phyloP scores from a whole-genome alignment of 345 rosid species.

The Citrus maxima region DNA sequence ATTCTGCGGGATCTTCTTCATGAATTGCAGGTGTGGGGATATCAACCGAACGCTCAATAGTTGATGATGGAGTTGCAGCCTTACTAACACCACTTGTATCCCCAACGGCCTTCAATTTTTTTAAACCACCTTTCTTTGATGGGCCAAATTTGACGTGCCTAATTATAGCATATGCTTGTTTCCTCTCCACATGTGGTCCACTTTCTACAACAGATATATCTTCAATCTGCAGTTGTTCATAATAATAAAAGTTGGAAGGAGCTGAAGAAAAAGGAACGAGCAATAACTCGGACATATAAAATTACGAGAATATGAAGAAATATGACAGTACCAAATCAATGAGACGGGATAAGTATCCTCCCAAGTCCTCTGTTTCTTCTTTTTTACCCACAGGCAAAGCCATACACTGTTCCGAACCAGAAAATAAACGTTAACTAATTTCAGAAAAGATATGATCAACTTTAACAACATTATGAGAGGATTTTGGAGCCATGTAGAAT shows the following conservation, averaged over 20 bases:
- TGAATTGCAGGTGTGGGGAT: not conserved
- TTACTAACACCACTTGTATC: slow-evolving; percentile 1
- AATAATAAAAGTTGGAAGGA: not conserved
- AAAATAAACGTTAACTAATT: not conserved
- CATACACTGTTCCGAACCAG: slow-evolving; percentile 53
- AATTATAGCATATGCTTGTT: slow-evolving; percentile 58
- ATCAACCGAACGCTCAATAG: slow-evolving; percentile 11
- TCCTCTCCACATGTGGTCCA: slow-evolving; percentile 58
- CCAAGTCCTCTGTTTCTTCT: slow-evolving; percentile 56
- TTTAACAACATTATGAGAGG: not conserved
- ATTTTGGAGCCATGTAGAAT: not conserved
- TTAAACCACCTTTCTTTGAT: slow-evolving; percentile 58
- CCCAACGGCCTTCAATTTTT: slow-evolving; percentile 35
- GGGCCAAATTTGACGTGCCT: slow-evolving; percentile 74
- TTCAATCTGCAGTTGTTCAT: slow-evolving; percentile 45
- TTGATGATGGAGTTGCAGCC: not conserved
- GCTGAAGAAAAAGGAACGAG: not conserved
- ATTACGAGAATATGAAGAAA: not conserved
- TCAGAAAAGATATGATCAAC: not conserved
- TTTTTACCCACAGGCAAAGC: slow-evolving; percentile 47
- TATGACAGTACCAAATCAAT: slow-evolving; percentile 42
- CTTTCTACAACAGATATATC: slow-evolving; percentile 63
- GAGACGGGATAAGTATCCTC: slow-evolving; percentile 58
- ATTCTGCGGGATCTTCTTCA: slow-evolving; percentile 20
- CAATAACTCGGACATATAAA: not conserved